A percentile compares a stretch with the other conserved stretches of the same genome.
These are phyloP conservation scores for Neofusicoccum parvum DNA, from an alignment of 2,329 filamentous ascomycete species.

Conservation along the genomic window DNA sequence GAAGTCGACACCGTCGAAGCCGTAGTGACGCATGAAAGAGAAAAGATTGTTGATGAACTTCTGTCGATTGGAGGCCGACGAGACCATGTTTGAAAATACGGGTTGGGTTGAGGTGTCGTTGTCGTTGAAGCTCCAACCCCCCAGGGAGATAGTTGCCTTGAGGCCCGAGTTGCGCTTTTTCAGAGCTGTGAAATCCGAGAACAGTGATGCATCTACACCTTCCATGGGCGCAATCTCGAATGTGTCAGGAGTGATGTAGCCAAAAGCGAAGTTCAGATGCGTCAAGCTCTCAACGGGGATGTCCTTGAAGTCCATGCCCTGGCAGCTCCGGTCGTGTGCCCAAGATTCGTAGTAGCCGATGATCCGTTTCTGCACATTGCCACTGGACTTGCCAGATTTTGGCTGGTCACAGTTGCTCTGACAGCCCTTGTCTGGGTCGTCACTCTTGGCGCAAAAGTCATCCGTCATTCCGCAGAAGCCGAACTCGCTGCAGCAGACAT, in stretches of 20 bases:
- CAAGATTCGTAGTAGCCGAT: slow-evolving; percentile 23
- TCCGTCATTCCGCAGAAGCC: slow-evolving; percentile 10
- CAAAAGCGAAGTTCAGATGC: slow-evolving; percentile 30
- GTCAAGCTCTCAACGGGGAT: slow-evolving; percentile 30
- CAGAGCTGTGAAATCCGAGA: slow-evolving; percentile 34
- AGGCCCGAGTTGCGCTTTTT: slow-evolving; percentile 34
- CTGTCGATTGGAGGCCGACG: slow-evolving; percentile 29
- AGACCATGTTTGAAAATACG: slow-evolving; percentile 40
- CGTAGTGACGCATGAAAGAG: slow-evolving; percentile 45
- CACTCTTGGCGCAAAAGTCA: slow-evolving; percentile 13
- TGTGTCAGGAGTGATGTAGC: slow-evolving; percentile 24
- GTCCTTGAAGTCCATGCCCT: slow-evolving; percentile 27
- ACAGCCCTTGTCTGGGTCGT: not conserved
- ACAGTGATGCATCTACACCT: slow-evolving; percentile 25
- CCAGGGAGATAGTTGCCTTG: slow-evolving; percentile 44
- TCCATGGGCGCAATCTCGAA: slow-evolving; percentile 31
- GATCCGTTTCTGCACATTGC: not conserved
- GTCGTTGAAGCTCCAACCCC: slow-evolving; percentile 48
- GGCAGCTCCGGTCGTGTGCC: slow-evolving; percentile 23
- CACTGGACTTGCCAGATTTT: not conserved
- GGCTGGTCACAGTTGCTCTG: slow-evolving; percentile 17
- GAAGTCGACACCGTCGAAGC: slow-evolving; percentile 48
- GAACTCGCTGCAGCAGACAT: not conserved
- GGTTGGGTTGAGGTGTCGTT: slow-evolving; percentile 26
- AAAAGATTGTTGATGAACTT: slow-evolving; percentile 43